Evolutionary conservation across 2,329 filamentous ascomycete species (phyloP).

Genomic region (Annulohypoxylon truncatum): DNA sequence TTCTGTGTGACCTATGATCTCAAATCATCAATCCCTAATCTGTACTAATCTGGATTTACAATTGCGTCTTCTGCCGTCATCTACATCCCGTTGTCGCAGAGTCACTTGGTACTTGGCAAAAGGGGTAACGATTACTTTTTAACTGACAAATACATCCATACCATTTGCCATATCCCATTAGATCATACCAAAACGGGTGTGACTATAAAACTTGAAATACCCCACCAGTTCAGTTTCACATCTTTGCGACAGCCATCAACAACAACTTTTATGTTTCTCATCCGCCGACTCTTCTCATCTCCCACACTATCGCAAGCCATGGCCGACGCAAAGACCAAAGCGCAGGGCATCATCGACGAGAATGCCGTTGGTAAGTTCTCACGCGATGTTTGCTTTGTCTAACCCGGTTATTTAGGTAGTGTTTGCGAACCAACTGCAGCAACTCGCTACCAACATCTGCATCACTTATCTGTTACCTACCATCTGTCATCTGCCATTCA

Average conservation of each 20-base stretch:
- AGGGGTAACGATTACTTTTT: not conserved
- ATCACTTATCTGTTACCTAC: not conserved
- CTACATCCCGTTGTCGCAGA: not conserved
- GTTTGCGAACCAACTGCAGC: not conserved
- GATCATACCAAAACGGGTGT: conserved; percentile 9
- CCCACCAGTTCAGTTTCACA: conserved; percentile 1
- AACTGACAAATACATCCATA: conserved; percentile 23
- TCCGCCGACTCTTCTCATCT: conserved; percentile 76
- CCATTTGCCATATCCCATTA: not conserved
- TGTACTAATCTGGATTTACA: not conserved
- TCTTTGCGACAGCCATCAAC: conserved; percentile 3
- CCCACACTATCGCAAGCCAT: conserved; percentile 72
- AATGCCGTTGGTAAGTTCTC: conserved; percentile 79
- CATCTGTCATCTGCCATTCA: not conserved
- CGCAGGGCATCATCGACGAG: conserved; percentile 86
- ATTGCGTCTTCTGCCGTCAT: conserved; percentile 21
- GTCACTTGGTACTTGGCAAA: not conserved
- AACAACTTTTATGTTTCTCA: conserved; percentile 67
- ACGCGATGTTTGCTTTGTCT: not conserved
- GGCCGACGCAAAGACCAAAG: conserved; percentile 85
- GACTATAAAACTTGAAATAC: conserved; percentile 19
- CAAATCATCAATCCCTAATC: conserved; percentile 13
- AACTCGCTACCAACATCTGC: not conserved
- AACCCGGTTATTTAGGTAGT: not conserved
- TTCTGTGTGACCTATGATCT: conserved; percentile 13